Evolutionary conservation across 768 basidiomycete species (phyloP), one percentile per base, ranked within the genome.

Genomic region (Exidia glandulosa): DNA sequence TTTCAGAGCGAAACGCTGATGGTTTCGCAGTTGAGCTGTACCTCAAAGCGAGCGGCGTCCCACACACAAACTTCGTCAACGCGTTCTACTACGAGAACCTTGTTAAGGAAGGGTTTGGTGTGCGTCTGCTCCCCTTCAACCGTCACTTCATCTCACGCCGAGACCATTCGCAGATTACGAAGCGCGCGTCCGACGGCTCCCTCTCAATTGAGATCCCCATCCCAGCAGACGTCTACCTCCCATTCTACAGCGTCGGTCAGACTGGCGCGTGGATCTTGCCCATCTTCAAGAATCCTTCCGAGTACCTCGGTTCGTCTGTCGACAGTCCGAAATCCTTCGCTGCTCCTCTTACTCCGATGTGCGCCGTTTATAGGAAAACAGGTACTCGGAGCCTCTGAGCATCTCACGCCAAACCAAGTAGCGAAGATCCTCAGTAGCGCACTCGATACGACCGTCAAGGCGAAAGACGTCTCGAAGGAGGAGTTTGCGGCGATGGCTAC

Each of bases 1-100:
- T n/a, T 23, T 6, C 6, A 45, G 23, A 5, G 16, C 2, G 6
- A 19, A 10, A 6, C 9, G 23, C 5, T n/a, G n/a, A 12, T 45
- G 16, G 16, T 19, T 23, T 14, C 23, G 16, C 41, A 45, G 41
- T 66, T 41, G 66, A 65, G 27, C 64, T 66, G 13, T 66, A 68
- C 32, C 47, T 68, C 16, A 61, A 60, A 32, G 41, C 55, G 2
- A 65, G 60, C 16, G 67, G 66, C 1, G 23, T 68, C 3, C 32
- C 60, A 72, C 25, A 12, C 32, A 29, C 25, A 27, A 57, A 23
- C 27, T 31, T 60, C 14, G 33, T 23, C 59, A 60, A 52, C 33
- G 13, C 52, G 6, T 60, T 60, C 59, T 60, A 56, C 27, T 36
- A 12, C 32, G 59, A 60, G 54, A 60, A 60, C 50, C 19, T 54